Evolutionary conservation across 169 alveolate species (phyloP), one percentile per base, ranked within the genome.

Genomic region (Toxoplasma gondii): DNA sequence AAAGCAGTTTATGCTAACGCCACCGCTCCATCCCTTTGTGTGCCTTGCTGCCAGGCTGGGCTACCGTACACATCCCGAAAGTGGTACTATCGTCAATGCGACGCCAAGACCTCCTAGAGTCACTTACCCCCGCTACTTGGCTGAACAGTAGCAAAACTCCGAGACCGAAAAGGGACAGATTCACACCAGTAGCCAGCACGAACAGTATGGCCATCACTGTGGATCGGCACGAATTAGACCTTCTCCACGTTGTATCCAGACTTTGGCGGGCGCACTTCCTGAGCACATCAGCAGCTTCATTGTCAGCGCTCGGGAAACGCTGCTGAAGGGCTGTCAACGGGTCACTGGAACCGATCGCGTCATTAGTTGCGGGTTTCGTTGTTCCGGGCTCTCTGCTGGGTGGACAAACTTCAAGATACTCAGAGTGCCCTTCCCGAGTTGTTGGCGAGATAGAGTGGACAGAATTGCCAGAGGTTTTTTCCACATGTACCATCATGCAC

Each of bases 101-200:
- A 12, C 58, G 58, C 12, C 58, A 12, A 7, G 22, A 12, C 12
- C 12, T 49, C 58, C 58, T 12, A 69, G 38, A 4, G 82, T 69
- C 16, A 34, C 88, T 80, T 27, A 80, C 88, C 88, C 53, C 36
- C 45, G 88, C 88, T 22, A 34, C 27, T 22, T 34, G 54, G 53
- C 88, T 80, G 88, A 80, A 41, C 41, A 80, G 88, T 27, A 80
- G 44, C 49, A 80, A 38, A 80, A 80, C 88, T 4, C 88, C 88
- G 36, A 80, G 88, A 38, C 58, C 36, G 88, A 80, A 80, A 38
- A 31, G 36, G 10, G 88, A 34, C 31, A 80, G 88, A 49, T 80
- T 80, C 54, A 31, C 88, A 38, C 27, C 58, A 31, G 36, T 34
- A 7, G 54, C 88, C 54, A 80, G 88, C 10, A 38, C 12, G 49